Evolutionary conservation across 2,329 filamentous ascomycete species (phyloP), one percentile per base, ranked within the genome.

Genomic region (Apiospora aurea): DNA sequence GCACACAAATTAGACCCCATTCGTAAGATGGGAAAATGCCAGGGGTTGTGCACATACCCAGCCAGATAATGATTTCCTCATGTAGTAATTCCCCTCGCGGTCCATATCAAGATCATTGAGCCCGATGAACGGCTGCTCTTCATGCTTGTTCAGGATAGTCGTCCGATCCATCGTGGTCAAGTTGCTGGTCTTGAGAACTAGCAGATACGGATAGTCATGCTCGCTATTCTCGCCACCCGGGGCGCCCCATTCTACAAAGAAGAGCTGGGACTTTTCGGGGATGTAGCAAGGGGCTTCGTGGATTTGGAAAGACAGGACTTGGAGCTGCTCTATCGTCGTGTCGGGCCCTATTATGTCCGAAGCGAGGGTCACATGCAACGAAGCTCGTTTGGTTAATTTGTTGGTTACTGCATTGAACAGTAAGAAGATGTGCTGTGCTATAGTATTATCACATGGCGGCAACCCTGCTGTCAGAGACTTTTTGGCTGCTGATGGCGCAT

Each of bases 311-410:
- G 67, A 43, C 67, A 68, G 21, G 24, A 38, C 43, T 4, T 49
- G 67, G 14, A 68, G 24, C 43, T 68, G 41, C 67, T 68, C 67
- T 2, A 68, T 24, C 10, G 67, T 68, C 24, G 67, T 43, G 7
- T 68, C 67, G n/a, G 67, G 67, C 29, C 67, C 67, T n/a, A 68
- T 68, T 7, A 68, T 68, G 43, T 68, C 67, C 29, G 67, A 68
- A 68, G 14, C 67, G 67, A 47, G 67, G 4, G 16, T 68, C 67
- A 34, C 47, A 68, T 7, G 67, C 67, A 14, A 68, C 67, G 14
- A 68, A 68, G 43, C 6, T 68, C 7, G 67, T 68, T 47, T 68
- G 67, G 67, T 68, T 68, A 13, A 49, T 68, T 11, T 46, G 43
- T 24, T 68, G 24, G 67, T 68, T 68, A 43, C 43, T 68, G 24